Percentiles rank a stretch among this genome's conserved stretches.
phyloP scores from a whole-genome alignment of 2,329 filamentous ascomycete species.

The Sordariomycetes sp. region DNA sequence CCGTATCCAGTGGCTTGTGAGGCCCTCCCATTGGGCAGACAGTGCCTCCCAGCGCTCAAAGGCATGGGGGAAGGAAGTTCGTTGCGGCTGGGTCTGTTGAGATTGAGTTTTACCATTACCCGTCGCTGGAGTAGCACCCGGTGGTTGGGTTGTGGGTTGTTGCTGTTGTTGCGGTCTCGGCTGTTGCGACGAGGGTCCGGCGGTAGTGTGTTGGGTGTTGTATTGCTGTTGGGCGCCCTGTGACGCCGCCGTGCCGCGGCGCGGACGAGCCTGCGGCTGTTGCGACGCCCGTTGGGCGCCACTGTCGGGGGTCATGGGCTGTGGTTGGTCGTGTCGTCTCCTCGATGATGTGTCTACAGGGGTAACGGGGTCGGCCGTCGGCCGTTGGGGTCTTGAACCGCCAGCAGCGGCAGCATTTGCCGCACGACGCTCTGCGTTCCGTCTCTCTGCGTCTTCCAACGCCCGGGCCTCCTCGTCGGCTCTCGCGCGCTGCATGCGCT shows the following conservation, averaged over 20 bases:
- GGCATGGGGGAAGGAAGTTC: constrained; percentile 82
- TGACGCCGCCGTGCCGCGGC: constrained; percentile 9
- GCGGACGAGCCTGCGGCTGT: constrained; percentile 8
- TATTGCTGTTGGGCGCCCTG: constrained; percentile 4
- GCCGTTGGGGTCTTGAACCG: constrained; percentile 10
- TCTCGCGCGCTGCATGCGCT: constrained; percentile 43
- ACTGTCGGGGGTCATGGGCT: constrained; percentile 9
- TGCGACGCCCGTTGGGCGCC: background rate
- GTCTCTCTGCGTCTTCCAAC: constrained; percentile 43
- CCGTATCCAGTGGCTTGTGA: constrained; percentile 95
- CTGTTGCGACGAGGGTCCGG: background rate
- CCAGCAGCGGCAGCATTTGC: constrained; percentile 38
- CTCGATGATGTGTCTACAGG: constrained; percentile 10
- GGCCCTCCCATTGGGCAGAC: constrained; percentile 94
- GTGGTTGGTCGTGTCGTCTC: constrained; percentile 5
- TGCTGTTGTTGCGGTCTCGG: constrained; percentile 4
- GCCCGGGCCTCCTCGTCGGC: constrained; percentile 45
- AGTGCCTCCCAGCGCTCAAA: constrained; percentile 97
- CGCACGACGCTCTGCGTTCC: constrained; percentile 51
- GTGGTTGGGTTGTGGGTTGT: constrained; percentile 9
- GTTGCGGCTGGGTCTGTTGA: constrained; percentile 29
- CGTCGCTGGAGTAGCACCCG: constrained; percentile 14
- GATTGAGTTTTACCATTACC: constrained; percentile 2
- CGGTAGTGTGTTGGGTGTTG: constrained; percentile 1
- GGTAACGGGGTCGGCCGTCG: constrained; percentile 15